These are phyloP conservation scores for Epichloe coenophiala DNA, from an alignment of 2,329 filamentous ascomycete genomes.

Conservation along the genomic window DNA sequence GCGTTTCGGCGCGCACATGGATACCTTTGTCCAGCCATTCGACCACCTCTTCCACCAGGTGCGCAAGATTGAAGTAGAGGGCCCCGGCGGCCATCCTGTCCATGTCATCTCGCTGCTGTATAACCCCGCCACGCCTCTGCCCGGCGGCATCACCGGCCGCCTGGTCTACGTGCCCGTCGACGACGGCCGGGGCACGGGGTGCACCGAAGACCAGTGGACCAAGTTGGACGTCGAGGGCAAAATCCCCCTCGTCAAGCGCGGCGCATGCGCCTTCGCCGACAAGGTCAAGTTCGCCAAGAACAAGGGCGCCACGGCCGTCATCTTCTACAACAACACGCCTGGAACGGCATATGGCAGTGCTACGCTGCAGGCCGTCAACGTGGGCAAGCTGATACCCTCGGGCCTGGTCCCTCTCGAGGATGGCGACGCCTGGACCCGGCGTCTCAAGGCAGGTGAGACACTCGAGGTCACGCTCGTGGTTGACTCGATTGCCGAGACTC, in stretches of 20 bases:
- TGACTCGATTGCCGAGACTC: slow-evolving; percentile 19
- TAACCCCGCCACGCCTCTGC: slow-evolving; percentile 29
- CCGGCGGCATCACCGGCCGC: slow-evolving; percentile 19
- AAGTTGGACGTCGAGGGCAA: slow-evolving; percentile 28
- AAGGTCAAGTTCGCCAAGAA: slow-evolving; percentile 29
- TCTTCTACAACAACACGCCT: slow-evolving; percentile 48
- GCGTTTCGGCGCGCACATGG: slow-evolving; percentile 26
- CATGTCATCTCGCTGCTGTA: slow-evolving; percentile 30
- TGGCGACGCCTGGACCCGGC: slow-evolving; percentile 19
- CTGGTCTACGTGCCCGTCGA: slow-evolving; percentile 23
- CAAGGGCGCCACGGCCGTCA: slow-evolving; percentile 27
- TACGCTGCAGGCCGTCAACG: slow-evolving; percentile 31
- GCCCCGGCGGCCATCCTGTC: slow-evolving; percentile 30
- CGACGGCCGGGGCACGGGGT: slow-evolving; percentile 22
- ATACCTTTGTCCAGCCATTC: slow-evolving; percentile 33
- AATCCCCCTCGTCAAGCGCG: slow-evolving; percentile 31
- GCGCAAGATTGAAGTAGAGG: slow-evolving; percentile 26
- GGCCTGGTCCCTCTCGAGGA: slow-evolving; percentile 19
- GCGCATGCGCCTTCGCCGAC: slow-evolving; percentile 25
- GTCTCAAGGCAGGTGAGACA: slow-evolving; percentile 16
- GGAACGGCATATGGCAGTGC: slow-evolving; percentile 28
- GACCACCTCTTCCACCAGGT: slow-evolving; percentile 31
- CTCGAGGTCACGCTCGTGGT: slow-evolving; percentile 18
- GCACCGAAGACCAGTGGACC: slow-evolving; percentile 27
- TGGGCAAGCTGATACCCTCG: slow-evolving; percentile 19